These are phyloP conservation scores for Acacia concinna DNA, from an alignment of 331 rosid species.

Conservation along the genomic window DNA sequence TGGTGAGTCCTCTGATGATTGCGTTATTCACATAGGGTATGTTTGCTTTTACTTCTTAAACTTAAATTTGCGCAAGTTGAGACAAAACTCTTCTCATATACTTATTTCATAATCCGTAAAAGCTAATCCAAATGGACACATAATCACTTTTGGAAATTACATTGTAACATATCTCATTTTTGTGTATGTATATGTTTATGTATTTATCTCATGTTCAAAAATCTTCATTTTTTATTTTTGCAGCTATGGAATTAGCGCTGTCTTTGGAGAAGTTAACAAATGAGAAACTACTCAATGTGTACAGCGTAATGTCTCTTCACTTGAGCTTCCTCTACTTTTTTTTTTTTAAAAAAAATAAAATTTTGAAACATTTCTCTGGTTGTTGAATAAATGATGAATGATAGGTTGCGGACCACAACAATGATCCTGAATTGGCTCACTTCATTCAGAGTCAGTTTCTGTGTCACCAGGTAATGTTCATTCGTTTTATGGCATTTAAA, in stretches of 20 bases:
- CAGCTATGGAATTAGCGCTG: slow-evolving; percentile 90
- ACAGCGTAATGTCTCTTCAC: slow-evolving; percentile 49
- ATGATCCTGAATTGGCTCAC: slow-evolving; percentile 69
- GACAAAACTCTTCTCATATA: too few species aligned
- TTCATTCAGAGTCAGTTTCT: slow-evolving; percentile 67
- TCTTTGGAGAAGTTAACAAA: slow-evolving; percentile 83
- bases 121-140: too few species aligned
- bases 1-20: slow-evolving; percentile 42
- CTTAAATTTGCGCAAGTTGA: too few species aligned
- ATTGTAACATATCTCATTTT: background rate
- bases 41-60: too few species aligned
- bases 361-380: too few species aligned
- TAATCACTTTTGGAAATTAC: background rate
- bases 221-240: background rate
- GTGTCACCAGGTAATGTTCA: slow-evolving; percentile 65
- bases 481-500: background rate
- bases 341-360: too few species aligned
- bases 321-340: background rate
- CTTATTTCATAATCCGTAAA: too few species aligned
- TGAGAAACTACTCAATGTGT: slow-evolving; percentile 71
- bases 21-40: background rate
- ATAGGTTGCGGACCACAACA: slow-evolving; percentile 66
- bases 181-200: background rate
- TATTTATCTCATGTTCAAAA: background rate
- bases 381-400: background rate